Percentiles rank a stretch among this genome's conserved stretches.
Conservation (phyloP, 306 rosid genomes). For the Ziziphus jujuba region DNA sequence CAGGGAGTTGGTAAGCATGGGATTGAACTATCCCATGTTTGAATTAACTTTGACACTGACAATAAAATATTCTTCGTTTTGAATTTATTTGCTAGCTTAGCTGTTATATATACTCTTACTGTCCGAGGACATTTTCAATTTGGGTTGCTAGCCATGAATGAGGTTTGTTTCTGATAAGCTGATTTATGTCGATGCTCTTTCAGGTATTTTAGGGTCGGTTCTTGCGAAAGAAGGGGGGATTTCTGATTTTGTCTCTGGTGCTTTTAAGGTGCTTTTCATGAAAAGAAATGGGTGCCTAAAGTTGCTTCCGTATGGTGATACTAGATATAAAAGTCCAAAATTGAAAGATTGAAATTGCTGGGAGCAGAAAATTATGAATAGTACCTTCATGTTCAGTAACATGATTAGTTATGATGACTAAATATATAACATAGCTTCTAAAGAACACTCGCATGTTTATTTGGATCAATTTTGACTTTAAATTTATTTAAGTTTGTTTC, state of each 20-base stretch:
- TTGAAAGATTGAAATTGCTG: not conserved
- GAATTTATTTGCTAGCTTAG: not conserved
- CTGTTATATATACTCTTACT: not conserved
- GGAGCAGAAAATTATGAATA: too few relatives aligned
- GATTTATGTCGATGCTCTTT: conserved; percentile 17
- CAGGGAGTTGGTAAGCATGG: not conserved
- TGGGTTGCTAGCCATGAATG: not conserved
- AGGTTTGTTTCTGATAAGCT: conserved; percentile 10
- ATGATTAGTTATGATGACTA: too few relatives aligned
- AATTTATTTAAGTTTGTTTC: too few relatives aligned
- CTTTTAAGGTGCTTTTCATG: conserved; percentile 65
- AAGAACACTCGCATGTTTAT: too few relatives aligned
- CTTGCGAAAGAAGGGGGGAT: conserved; percentile 81
- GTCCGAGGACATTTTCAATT: not conserved
- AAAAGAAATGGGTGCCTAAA: not conserved
- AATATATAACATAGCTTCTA: too few relatives aligned
- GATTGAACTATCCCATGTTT: not conserved
- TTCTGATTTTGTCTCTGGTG: conserved; percentile 69
- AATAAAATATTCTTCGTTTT: not conserved
- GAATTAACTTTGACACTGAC: not conserved
- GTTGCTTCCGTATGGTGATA: not conserved
- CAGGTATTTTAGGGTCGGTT: conserved; percentile 84
- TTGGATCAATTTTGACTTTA: too few relatives aligned
- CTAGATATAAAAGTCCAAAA: not conserved
- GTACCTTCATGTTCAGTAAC: too few relatives aligned